These are phyloP conservation scores for Lotmaria passim DNA, from an alignment of 208 protist genomes.

Conservation along the genomic window DNA sequence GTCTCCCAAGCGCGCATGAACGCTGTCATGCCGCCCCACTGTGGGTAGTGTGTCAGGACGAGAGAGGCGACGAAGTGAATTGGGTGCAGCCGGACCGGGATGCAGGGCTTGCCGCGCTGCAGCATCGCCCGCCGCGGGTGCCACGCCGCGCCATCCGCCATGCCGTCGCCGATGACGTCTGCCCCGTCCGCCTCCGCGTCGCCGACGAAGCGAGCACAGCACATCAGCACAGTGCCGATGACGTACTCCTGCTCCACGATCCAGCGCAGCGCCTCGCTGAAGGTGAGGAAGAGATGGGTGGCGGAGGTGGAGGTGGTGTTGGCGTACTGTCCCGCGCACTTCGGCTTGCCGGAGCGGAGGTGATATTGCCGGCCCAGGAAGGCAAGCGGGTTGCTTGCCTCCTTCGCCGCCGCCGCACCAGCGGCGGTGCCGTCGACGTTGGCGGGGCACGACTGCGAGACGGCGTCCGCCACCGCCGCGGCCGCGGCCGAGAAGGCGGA, in stretches of 20 bases:
- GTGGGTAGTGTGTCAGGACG: constrained; percentile 51
- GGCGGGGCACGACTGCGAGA: neutral
- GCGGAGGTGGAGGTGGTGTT: constrained; percentile 23
- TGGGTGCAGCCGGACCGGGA: constrained; percentile 58
- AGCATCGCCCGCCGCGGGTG: constrained; percentile 22
- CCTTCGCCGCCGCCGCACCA: neutral
- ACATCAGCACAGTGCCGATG: constrained; percentile 72
- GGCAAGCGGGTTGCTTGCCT: constrained; percentile 3
- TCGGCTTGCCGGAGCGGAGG: constrained; percentile 27
- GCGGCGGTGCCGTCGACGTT: neutral
- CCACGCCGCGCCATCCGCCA: constrained; percentile 15
- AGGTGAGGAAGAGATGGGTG: constrained; percentile 57
- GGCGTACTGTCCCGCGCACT: constrained; percentile 32
- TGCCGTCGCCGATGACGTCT: constrained; percentile 19
- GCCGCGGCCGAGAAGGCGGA: constrained; percentile 18
- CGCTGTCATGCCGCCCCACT: constrained; percentile 48
- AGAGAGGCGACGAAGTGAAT: constrained; percentile 55
- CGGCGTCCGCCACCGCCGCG: constrained; percentile 17
- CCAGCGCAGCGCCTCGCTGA: constrained; percentile 72
- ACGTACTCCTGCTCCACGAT: constrained; percentile 86
- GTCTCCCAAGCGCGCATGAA: constrained; percentile 77
- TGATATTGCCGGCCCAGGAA: constrained; percentile 18
- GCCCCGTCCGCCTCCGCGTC: constrained; percentile 29
- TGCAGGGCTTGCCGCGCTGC: constrained; percentile 42
- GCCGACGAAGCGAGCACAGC: constrained; percentile 52